These are phyloP conservation scores for Solanum hybrid DNA, from an alignment of 305 asterid species.

Conservation along the genomic window DNA sequence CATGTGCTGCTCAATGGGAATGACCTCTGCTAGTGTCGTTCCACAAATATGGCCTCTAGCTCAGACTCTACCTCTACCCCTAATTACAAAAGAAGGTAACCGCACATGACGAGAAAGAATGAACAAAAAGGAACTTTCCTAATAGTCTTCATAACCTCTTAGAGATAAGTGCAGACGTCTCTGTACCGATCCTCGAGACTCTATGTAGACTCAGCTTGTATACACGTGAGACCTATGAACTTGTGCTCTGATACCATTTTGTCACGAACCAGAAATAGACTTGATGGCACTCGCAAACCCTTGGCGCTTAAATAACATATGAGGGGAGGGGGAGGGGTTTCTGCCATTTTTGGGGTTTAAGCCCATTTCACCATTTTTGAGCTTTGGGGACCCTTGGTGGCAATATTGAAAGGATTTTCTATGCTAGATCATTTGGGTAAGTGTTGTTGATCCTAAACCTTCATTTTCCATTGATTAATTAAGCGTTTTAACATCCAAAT, in stretches of 20 bases:
- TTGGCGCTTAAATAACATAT: neutral
- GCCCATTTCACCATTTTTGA: neutral
- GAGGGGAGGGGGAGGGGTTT: neutral
- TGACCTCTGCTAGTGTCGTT: too few relatives aligned
- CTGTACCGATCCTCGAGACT: neutral
- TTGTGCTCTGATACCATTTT: neutral
- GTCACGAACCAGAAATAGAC: neutral
- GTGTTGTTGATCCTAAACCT: neutral
- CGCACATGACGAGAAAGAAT: accelerated
- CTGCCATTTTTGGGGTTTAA: neutral
- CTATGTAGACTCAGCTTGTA: neutral
- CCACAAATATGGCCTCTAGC: neutral
- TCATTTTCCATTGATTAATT: neutral
- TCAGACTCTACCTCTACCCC: neutral
- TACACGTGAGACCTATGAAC: neutral
- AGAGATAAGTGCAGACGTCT: too few relatives aligned
- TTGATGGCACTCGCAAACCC: neutral
- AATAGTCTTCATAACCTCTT: neutral
- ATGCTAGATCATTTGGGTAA: neutral
- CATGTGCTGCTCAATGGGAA: neutral
- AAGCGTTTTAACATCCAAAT: neutral
- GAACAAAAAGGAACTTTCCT: neutral
- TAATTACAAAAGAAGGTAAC: neutral
- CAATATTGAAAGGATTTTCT: neutral
- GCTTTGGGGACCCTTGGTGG: neutral